Evolutionary conservation across 2,329 filamentous ascomycete species (phyloP), one percentile per base, ranked within the genome.

Genomic region (Truncatella angustata): DNA sequence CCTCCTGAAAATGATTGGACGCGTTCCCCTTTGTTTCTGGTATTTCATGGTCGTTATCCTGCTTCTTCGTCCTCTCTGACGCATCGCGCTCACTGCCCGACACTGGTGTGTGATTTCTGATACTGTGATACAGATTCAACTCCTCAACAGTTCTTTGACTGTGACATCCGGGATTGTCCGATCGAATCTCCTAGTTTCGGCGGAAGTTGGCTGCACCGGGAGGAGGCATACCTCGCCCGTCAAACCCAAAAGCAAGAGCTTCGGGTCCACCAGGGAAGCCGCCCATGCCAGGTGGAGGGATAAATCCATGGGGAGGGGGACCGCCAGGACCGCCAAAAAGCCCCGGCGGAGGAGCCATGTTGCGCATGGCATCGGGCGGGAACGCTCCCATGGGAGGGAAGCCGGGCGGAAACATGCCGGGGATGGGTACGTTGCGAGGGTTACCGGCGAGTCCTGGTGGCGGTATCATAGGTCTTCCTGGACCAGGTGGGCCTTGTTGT

Each of bases 371-470:
- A n/a, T 81, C 76, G 9, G 75, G 77, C 14, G 76, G 77, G 14
- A 67, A 68, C 12, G 71, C 77, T 30, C 67, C 70, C 67, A 83
- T 73, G 12, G 68, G 72, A 24, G 40, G 40, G 56, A 85, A 86
- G 63, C 79, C 83, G n/a, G 81, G 80, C 18, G 80, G 80, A 60
- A 81, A 85, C 73, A 84, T 83, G 56, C 76, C 78, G 49, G 78
- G 79, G 66, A 82, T 75, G 14, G 79, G 78, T 56, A 77, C 73
- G 57, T 70, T 73, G 30, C 73, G 72, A 54, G 66, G 54, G 55
- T 71, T 73, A 32, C 69, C 72, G 20, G 72, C 66, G 9, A 85
- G 73, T 14, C 83, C 82, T 4, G 81, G 83, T n/a, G 82, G 83
- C 21, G 81, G 80, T 30, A 82, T 80, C 73, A 85, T 84, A 26